A percentile compares a stretch with the other conserved stretches of the same genome.
phyloP scores from a whole-genome alignment of 768 basidiomycete genomes.

The Tylopilus balloui region DNA sequence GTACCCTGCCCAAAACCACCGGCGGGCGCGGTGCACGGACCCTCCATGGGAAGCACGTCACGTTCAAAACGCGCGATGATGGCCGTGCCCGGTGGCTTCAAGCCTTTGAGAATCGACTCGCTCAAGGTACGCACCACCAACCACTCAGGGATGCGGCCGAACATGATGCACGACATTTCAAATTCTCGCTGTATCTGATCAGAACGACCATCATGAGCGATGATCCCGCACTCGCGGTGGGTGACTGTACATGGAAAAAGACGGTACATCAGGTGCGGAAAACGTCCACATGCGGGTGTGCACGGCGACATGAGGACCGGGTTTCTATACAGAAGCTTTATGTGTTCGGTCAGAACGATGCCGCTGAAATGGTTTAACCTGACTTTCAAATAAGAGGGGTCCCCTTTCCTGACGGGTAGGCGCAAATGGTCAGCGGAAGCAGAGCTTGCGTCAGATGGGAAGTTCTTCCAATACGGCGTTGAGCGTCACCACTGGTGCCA shows the following conservation, averaged over 20 bases:
- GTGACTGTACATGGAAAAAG: neutral
- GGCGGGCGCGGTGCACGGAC: neutral
- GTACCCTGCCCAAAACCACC: neutral
- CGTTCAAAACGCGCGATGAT: neutral
- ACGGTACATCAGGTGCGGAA: neutral
- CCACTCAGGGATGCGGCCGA: neutral
- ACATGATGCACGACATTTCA: neutral
- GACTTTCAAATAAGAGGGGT: slow-evolving; percentile 8
- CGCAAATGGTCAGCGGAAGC: slow-evolving; percentile 11
- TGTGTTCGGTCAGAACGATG: slow-evolving; percentile 2
- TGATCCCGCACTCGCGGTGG: neutral
- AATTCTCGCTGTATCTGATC: slow-evolving; percentile 8
- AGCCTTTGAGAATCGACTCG: neutral
- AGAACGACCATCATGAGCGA: neutral
- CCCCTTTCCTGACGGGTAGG: slow-evolving; percentile 8
- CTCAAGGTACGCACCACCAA: neutral
- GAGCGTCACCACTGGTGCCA: too few species aligned
- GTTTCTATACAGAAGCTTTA: slow-evolving; percentile 1
- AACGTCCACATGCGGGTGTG: neutral
- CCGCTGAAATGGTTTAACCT: neutral
- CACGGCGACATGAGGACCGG: neutral
- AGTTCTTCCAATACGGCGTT: neutral
- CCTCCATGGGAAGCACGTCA: neutral
- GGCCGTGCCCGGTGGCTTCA: neutral
- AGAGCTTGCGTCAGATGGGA: neutral